Evolutionary conservation across 1,139 yeast genomes (phyloP).

Genomic region (Suhomyces terraborum): DNA sequence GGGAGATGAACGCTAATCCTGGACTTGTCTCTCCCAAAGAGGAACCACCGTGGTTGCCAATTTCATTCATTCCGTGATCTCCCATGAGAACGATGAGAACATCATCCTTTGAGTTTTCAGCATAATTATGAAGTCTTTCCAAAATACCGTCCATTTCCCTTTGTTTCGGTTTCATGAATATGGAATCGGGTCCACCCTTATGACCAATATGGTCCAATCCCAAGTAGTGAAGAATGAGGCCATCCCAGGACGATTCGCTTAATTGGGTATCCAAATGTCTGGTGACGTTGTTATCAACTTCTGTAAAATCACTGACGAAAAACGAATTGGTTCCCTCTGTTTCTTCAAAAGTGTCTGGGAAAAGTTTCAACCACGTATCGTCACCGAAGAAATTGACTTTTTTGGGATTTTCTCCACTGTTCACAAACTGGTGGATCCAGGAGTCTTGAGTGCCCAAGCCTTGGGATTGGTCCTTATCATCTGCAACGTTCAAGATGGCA

Average conservation of each 20-base stretch:
- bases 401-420: constrained; percentile 33
- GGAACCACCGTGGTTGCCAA: constrained; percentile 96
- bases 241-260: constrained; percentile 62
- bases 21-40: constrained; percentile 90
- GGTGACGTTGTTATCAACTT: constrained; percentile 91
- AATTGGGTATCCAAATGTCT: constrained; percentile 72
- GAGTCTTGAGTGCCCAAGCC: constrained; percentile 78
- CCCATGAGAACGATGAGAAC: constrained; percentile 81
- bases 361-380: constrained; percentile 94
- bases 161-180: constrained; percentile 80
- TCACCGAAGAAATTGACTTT: constrained; percentile 86
- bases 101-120: constrained; percentile 31
- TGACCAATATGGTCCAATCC: constrained; percentile 98
- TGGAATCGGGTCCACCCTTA: constrained; percentile 86
- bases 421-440: constrained; percentile 72
- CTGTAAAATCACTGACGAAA: constrained; percentile 91
- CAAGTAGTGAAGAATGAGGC: constrained; percentile 80
- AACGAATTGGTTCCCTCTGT: constrained; percentile 91
- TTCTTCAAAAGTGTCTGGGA: constrained; percentile 57
- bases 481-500: constrained; percentile 91
- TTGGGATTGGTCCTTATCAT: constrained; percentile 76
- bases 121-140: constrained; percentile 48
- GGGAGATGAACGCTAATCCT: constrained; percentile 70
- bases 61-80: constrained; percentile 94
- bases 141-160: constrained; percentile 79